A percentile compares a stretch with the other conserved stretches of the same genome.
phyloP scores from a whole-genome alignment of 2,329 filamentous ascomycete species.

The Penicillium sp. region DNA sequence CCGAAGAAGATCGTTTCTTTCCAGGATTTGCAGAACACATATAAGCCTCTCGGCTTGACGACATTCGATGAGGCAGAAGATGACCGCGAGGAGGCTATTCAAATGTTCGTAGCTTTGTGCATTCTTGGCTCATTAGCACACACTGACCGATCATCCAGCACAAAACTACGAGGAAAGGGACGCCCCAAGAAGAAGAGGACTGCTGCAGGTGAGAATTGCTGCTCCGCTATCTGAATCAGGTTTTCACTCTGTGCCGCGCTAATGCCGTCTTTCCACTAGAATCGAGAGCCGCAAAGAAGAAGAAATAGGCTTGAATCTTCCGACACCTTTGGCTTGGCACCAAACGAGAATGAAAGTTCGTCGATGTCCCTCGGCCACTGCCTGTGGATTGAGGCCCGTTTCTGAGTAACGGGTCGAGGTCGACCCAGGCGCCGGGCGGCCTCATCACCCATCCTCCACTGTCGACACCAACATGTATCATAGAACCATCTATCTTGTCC shows the following conservation, averaged over 20 bases:
- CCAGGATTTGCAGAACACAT: conserved; percentile 65
- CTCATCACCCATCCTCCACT: neutral
- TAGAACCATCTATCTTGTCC: neutral
- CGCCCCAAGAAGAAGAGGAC: conserved; percentile 83
- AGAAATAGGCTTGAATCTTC: conserved; percentile 13
- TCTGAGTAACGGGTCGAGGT: neutral
- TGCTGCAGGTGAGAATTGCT: conserved; percentile 31
- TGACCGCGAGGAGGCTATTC: conserved; percentile 62
- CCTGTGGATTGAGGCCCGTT: neutral
- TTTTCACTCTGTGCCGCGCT: conserved; percentile 2
- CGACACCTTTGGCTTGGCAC: neutral
- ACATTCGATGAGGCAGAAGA: conserved; percentile 73
- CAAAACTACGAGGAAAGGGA: conserved; percentile 77
- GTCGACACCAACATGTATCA: neutral
- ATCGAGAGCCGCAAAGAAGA: conserved; percentile 23
- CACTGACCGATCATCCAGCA: conserved; percentile 43
- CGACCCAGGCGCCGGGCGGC: neutral
- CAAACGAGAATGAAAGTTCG: too few species aligned
- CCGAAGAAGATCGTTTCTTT: conserved; percentile 68
- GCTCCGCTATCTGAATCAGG: neutral
- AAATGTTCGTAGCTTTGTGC: conserved; percentile 48
- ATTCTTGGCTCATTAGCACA: neutral
- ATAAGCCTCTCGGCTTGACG: conserved; percentile 57
- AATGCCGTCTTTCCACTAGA: conserved; percentile 7
- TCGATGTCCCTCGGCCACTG: too few species aligned